These are phyloP conservation scores for Coemansia sp. DNA, from an alignment of 192 early-diverging fungal genomes.

Conservation along the genomic window DNA sequence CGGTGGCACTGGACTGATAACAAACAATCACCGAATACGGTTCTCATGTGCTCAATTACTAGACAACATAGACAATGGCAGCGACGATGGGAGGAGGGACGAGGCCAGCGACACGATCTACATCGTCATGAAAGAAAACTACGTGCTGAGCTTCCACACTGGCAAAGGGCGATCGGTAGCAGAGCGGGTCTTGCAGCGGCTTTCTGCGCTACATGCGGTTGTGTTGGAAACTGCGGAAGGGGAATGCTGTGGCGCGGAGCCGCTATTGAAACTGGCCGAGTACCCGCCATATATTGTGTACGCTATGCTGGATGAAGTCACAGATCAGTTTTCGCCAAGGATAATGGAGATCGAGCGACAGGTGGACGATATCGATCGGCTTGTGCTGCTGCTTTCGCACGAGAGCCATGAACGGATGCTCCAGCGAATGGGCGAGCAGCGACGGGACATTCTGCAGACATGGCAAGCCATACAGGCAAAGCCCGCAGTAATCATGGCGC, in stretches of 20 bases:
- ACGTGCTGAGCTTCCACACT: conserved; percentile 35
- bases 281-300: conserved; percentile 91
- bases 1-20: neutral
- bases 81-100: neutral
- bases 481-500: conserved; percentile 64
- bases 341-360: conserved; percentile 85
- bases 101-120: conserved; percentile 13
- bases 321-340: conserved; percentile 83
- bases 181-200: conserved; percentile 24
- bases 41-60: conserved; percentile 1
- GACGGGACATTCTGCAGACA: conserved; percentile 66
- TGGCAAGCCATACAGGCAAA: conserved; percentile 70
- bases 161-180: conserved; percentile 15
- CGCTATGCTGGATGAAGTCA: conserved; percentile 89
- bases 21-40: neutral
- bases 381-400: conserved; percentile 87
- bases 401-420: conserved; percentile 78
- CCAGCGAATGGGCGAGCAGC: conserved; percentile 69
- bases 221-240: neutral
- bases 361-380: conserved; percentile 93
- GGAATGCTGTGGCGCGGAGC: conserved; percentile 5
- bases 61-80: neutral
- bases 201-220: conserved; percentile 28
- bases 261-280: conserved; percentile 25
- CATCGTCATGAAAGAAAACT: conserved; percentile 34